These are phyloP conservation scores for Spatholobus suberectus DNA, from an alignment of 306 rosid genomes.

Conservation along the genomic window DNA sequence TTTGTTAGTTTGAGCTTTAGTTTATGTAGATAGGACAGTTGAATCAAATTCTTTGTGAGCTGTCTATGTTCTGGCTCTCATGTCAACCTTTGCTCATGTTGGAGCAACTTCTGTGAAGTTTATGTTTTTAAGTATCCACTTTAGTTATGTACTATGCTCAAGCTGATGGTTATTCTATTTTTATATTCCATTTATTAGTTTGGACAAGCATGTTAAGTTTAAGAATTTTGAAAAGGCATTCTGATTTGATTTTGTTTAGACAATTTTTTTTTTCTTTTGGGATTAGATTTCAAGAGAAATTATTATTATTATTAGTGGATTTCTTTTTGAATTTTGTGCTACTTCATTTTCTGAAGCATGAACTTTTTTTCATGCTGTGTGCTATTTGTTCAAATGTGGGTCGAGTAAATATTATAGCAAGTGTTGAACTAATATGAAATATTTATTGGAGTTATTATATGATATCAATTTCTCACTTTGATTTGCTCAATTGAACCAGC, in stretches of 20 bases:
- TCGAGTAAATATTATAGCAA: not conserved
- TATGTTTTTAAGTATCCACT: not conserved
- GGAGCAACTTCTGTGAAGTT: not conserved
- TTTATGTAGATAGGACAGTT: not conserved
- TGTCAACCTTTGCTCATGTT: not conserved
- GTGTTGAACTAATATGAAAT: constrained; percentile 24
- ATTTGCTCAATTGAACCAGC: constrained; percentile 62
- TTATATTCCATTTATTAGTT: not conserved
- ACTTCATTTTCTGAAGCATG: not conserved
- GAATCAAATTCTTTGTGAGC: not conserved
- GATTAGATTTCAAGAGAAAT: not conserved
- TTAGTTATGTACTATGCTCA: not conserved
- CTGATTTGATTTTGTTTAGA: not conserved
- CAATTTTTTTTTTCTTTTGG: not conserved
- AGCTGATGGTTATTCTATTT: not conserved
- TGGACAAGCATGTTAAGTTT: not conserved
- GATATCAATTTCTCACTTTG: constrained; percentile 22
- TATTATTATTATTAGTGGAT: not conserved
- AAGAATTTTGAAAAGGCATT: not conserved
- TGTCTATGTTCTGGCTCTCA: not conserved
- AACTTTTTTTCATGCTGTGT: not conserved
- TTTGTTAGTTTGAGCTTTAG: not conserved
- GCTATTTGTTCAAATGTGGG: constrained; percentile 23
- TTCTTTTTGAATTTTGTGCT: not conserved
- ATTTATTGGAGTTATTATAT: constrained; percentile 4